Base-by-base conservation (phyloP, 805 yeast genomes). In the Candida maesae region DNA sequence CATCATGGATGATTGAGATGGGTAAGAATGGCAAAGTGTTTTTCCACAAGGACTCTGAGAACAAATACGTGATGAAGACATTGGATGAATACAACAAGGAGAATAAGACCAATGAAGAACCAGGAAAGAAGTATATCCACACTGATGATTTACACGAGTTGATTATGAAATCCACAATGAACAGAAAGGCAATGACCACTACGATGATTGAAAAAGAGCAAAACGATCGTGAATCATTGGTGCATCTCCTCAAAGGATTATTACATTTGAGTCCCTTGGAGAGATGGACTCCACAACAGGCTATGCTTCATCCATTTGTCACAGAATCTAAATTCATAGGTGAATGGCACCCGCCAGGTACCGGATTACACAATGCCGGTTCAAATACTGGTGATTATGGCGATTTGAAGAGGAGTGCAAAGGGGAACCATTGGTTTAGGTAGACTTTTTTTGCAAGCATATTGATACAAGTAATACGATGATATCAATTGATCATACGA, bases 251-350 rank as follows among this genome's bases (percentile, higher is more conserved):
- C 36, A 63, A 70, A 32, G 95, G 95, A 19, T 73, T 87, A 9
- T 67, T 93, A 46, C 86, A 83, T 50, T 63, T 88, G 54, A 90
- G 91, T 61, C 99, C 99, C 0, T 72, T 93, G 52, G 96, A 89
- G 60, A 76, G 99, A 53, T 84, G 96, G 84, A 87, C 97, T 0
- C 99, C 99, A 11, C 96, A 88, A 51, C 97, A 93, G 61, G 99
- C 98, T 0, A 68, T 81, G 13, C 68, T 77, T 61, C 99, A 93
- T 65, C 97, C 98, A 0, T 93, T 93, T 61, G 78, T 93, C 15
- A 84, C 84, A 5, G 80, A 74, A 37, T 69, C 69, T 39, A 70
- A 66, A 41, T 81, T 76, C 53, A 60, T 61, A 10, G 83, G 79
- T 5, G 61, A 60, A 28, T 76, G 81, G 81, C 60, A 58, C 36